phyloP scores from a whole-genome alignment of 805 yeast species.

The Candida maesae region DNA sequence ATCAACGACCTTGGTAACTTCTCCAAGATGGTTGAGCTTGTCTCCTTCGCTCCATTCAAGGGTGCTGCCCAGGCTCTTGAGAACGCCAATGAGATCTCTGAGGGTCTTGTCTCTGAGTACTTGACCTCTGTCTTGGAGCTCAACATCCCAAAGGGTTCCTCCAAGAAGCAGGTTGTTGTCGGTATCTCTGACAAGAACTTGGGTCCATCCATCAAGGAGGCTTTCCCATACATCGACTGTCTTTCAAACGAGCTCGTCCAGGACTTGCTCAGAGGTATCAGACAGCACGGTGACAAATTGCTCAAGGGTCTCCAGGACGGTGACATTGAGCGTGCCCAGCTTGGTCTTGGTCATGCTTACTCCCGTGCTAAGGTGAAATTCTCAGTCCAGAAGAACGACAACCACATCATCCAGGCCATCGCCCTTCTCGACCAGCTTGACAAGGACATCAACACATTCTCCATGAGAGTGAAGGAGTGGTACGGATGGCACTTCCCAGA shows the following conservation, averaged over 20 bases:
- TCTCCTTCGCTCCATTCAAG: slow-evolving; percentile 96
- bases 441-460: slow-evolving; percentile 95
- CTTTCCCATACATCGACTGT: slow-evolving; percentile 85
- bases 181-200: slow-evolving; percentile 94
- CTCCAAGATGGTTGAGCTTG: slow-evolving; percentile 89
- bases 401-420: slow-evolving; percentile 98
- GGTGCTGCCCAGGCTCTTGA: slow-evolving; percentile 99
- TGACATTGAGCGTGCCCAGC: slow-evolving; percentile 95
- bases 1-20: slow-evolving; percentile 80
- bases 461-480: slow-evolving; percentile 99
- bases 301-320: slow-evolving; percentile 91
- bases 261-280: slow-evolving; percentile 91
- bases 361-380: slow-evolving; percentile 99
- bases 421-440: slow-evolving; percentile 94
- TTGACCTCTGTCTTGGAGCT: slow-evolving; percentile 85
- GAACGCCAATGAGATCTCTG: slow-evolving; percentile 96
- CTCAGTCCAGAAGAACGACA: slow-evolving; percentile 96
- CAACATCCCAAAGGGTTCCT: slow-evolving; percentile 73
- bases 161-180: slow-evolving; percentile 62
- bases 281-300: slow-evolving; percentile 84
- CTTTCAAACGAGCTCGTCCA: slow-evolving; percentile 88
- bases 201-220: slow-evolving; percentile 95
- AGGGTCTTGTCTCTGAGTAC: slow-evolving; percentile 92
- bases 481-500: slow-evolving; percentile 99
- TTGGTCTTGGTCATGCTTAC: slow-evolving; percentile 98